Percentiles rank a stretch among this genome's conserved stretches.
These are phyloP conservation scores for Candida xiaguanensis DNA, from an alignment of 805 yeast genomes.

Conservation along the genomic window DNA sequence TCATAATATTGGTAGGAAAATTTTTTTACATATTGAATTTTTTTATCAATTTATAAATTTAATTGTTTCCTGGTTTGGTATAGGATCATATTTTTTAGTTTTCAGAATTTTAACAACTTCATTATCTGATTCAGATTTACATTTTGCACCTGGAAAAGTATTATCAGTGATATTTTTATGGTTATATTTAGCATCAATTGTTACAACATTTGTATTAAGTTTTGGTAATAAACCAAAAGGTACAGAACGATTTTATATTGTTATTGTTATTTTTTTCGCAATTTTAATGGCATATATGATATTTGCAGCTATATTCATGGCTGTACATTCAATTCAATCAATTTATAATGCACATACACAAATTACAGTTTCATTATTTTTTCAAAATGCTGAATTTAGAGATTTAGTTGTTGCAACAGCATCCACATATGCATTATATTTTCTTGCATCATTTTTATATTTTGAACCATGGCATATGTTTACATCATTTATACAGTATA, in stretches of 20 bases:
- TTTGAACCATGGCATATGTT: constrained; percentile 67
- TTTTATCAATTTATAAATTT: constrained; percentile 52
- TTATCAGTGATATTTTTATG: constrained; percentile 52
- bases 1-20: constrained; percentile 48
- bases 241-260: constrained; percentile 50
- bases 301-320: constrained; percentile 56
- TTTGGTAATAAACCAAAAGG: constrained; percentile 67
- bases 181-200: constrained; percentile 54
- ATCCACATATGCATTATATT: constrained; percentile 60
- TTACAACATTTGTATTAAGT: constrained; percentile 57
- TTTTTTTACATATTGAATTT: constrained; percentile 52
- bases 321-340: constrained; percentile 45
- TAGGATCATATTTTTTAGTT: constrained; percentile 61
- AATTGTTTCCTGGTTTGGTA: constrained; percentile 59
- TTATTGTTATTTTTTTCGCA: constrained; percentile 54
- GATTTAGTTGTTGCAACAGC: constrained; percentile 55
- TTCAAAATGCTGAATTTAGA: constrained; percentile 42
- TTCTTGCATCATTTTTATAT: constrained; percentile 54
- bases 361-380: constrained; percentile 44
- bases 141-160: constrained; percentile 44
- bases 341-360: constrained; percentile 31
- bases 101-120: constrained; percentile 61
- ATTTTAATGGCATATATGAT: constrained; percentile 57
- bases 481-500: constrained; percentile 50
- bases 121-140: constrained; percentile 31